These are phyloP conservation scores for Thalassiosira hispida DNA, from an alignment of 352 stramenopile genomes.

Conservation along the genomic window DNA sequence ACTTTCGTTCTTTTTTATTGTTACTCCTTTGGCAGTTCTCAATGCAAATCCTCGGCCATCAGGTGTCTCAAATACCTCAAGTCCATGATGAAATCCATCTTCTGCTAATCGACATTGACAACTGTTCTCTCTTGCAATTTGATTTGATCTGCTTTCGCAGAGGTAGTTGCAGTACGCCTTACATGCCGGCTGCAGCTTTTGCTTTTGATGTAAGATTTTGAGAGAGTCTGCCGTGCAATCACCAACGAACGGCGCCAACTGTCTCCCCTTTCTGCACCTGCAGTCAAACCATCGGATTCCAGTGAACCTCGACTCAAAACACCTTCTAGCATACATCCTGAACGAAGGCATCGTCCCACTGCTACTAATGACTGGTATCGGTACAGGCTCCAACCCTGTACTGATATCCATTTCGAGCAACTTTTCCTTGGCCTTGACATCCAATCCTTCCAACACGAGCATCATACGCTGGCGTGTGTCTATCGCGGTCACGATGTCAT, in stretches of 20 bases:
- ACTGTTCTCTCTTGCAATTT: neutral
- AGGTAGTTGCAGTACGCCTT: conserved; percentile 10
- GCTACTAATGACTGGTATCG: neutral
- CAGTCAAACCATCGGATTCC: conserved; percentile 19
- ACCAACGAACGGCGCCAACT: neutral
- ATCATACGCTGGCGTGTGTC: conserved; percentile 7
- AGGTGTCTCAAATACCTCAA: conserved; percentile 10
- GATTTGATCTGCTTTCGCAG: neutral
- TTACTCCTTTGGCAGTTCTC: conserved; percentile 12
- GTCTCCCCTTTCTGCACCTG: neutral
- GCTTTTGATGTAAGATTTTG: conserved; percentile 13
- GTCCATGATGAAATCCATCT: neutral
- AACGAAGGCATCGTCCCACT: neutral
- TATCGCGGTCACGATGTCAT: neutral
- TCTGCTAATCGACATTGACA: conserved; percentile 7
- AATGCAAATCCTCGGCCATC: conserved; percentile 14
- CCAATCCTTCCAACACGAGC: neutral
- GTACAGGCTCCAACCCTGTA: conserved; percentile 10
- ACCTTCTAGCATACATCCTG: conserved; percentile 4
- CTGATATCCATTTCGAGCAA: conserved; percentile 9
- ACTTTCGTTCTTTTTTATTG: conserved; percentile 10
- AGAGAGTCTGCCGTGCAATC: conserved; percentile 3
- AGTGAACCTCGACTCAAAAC: conserved; percentile 13
- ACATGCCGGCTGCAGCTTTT: conserved; percentile 2
- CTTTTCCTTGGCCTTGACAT: neutral